Percentiles rank a stretch among this genome's conserved stretches.
phyloP scores from a whole-genome alignment of 345 rosid genomes.

The Camelina sativa region DNA sequence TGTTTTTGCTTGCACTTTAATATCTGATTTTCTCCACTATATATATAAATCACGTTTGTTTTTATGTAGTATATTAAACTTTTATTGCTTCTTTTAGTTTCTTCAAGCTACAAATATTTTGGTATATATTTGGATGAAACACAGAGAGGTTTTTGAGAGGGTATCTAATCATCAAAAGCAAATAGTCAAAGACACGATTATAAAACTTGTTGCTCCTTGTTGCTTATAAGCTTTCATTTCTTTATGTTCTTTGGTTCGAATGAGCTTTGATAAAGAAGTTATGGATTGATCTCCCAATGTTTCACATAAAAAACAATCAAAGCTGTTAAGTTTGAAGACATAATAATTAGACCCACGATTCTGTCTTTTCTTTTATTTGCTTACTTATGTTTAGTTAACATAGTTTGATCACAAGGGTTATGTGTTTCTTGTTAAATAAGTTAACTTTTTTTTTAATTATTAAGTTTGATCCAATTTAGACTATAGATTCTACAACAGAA shows the following conservation, averaged over 20 bases:
- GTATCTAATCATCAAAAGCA: conserved; percentile 24
- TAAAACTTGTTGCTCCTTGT: conserved; percentile 16
- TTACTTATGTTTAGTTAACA: conserved; percentile 1
- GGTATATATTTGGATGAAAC: conserved; percentile 24
- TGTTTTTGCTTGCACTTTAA: conserved; percentile 28
- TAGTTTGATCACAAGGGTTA: conserved; percentile 20
- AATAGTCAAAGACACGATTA: conserved; percentile 14
- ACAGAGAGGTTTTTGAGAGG: conserved; percentile 15
- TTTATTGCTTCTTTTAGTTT: conserved; percentile 33
- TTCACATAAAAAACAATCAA: conserved; percentile 30
- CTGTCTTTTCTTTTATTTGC: not conserved
- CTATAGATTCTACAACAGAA: not conserved
- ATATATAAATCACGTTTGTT: conserved; percentile 9
- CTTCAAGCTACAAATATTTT: conserved; percentile 38
- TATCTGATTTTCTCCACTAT: conserved; percentile 14
- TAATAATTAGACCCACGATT: conserved; percentile 4
- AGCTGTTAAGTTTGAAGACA: conserved; percentile 13
- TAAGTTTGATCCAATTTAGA: conserved; percentile 12
- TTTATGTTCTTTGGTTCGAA: conserved; percentile 2
- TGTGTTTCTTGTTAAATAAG: conserved; percentile 30
- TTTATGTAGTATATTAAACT: conserved; percentile 3
- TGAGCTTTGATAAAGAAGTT: conserved; percentile 19
- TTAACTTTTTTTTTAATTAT: not conserved
- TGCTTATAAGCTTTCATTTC: conserved; percentile 24
- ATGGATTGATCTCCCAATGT: conserved; percentile 26